Conservation (phyloP, 108 stramenopile genomes). For the Cyclotella baltica region DNA sequence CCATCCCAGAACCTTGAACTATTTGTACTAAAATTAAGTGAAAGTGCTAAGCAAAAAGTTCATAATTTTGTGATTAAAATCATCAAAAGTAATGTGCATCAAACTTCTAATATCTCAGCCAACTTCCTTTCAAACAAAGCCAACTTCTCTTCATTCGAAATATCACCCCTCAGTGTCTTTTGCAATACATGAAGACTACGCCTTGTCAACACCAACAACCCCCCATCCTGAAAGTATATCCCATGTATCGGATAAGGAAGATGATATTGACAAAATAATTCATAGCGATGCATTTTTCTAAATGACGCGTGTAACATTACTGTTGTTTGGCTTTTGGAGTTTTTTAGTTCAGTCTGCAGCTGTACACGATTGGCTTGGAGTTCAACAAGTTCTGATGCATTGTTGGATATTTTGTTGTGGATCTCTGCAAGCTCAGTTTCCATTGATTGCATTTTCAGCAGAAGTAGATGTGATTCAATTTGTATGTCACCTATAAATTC, state of each 20-base stretch:
- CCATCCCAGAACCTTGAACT: too few species aligned
- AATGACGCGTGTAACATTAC: background rate
- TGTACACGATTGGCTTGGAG: constrained; percentile 15
- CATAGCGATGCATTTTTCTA: constrained; percentile 45
- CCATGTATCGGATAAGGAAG: constrained; percentile 49
- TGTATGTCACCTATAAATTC: constrained; percentile 20
- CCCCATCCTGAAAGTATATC: constrained; percentile 2
- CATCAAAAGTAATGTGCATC: background rate
- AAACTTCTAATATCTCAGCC: background rate
- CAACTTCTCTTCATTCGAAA: background rate
- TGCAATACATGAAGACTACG: constrained; percentile 1
- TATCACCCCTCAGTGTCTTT: background rate
- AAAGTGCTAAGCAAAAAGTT: too few species aligned
- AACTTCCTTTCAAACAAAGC: background rate
- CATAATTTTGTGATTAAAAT: background rate
- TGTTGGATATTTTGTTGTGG: background rate
- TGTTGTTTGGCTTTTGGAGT: background rate
- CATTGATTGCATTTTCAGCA: background rate
- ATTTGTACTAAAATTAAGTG: too few species aligned
- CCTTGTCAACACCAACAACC: constrained; percentile 1
- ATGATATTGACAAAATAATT: constrained; percentile 25
- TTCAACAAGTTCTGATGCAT: constrained; percentile 13
- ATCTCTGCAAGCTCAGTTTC: constrained; percentile 15
- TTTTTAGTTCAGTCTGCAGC: background rate
- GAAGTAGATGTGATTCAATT: background rate